A percentile compares a stretch with the other conserved stretches of the same genome.
These are phyloP conservation scores for Picocystis sp. DNA, from an alignment of 163 green algal species.

Conservation along the genomic window DNA sequence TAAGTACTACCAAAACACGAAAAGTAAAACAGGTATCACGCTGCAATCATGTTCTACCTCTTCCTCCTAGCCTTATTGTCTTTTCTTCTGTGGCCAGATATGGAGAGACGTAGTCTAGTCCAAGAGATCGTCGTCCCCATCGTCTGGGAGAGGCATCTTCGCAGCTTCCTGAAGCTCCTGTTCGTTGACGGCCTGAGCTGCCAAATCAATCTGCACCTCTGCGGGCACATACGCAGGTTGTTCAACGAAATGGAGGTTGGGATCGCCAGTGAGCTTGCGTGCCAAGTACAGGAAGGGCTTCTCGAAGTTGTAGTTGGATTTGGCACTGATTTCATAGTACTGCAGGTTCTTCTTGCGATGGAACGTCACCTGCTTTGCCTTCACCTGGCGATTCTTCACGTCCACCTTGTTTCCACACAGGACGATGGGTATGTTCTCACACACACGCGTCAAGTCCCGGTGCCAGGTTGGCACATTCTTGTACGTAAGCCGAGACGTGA, in stretches of 20 bases:
- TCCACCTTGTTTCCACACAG: slow-evolving; percentile 99
- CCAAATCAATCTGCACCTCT: slow-evolving; percentile 85
- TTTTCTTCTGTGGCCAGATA: slow-evolving; percentile 1
- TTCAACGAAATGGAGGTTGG: slow-evolving; percentile 94
- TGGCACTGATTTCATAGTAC: slow-evolving; percentile 99
- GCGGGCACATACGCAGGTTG: slow-evolving; percentile 85
- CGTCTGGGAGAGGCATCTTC: slow-evolving; percentile 77
- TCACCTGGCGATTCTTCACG: slow-evolving; percentile 99
- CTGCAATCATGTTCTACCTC: no score
- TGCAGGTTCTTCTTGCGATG: slow-evolving; percentile 99
- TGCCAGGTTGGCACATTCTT: slow-evolving; percentile 99
- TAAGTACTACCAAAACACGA: no score
- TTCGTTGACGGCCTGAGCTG: slow-evolving; percentile 86
- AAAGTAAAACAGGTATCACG: no score
- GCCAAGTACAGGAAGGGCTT: slow-evolving; percentile 99
- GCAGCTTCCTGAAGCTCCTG: slow-evolving; percentile 71
- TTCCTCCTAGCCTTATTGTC: no score
- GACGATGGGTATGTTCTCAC: slow-evolving; percentile 99
- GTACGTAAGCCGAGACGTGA: slow-evolving; percentile 96
- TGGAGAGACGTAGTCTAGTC: slow-evolving; percentile 18
- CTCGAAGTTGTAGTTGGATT: slow-evolving; percentile 99
- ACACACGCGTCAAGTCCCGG: slow-evolving; percentile 96
- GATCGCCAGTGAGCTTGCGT: slow-evolving; percentile 90
- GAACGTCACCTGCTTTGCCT: slow-evolving; percentile 93
- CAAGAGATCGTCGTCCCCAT: slow-evolving; percentile 77